Evolutionary conservation across 257 asterid species (phyloP).

Genomic region (Striga asiatica): DNA sequence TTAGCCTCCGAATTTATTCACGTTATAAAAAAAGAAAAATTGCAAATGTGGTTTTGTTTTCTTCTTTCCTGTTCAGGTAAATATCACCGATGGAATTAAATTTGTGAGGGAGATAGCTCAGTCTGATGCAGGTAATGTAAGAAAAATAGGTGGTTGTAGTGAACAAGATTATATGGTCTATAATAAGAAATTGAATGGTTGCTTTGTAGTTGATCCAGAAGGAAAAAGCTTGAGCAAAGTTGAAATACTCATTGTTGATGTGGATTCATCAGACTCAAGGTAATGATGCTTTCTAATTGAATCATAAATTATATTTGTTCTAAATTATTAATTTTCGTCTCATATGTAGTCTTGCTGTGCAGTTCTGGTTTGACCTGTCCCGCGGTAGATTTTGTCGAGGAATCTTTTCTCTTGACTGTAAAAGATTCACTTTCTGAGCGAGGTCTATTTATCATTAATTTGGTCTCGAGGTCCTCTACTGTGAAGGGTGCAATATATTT

Average conservation of each 20-base stretch:
- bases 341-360: constrained; percentile 19
- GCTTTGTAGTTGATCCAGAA: constrained; percentile 19
- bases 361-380: constrained; percentile 93
- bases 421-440: constrained; percentile 61
- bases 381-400: constrained; percentile 67
- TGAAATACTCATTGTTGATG: constrained; percentile 77
- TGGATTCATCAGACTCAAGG: constrained; percentile 87
- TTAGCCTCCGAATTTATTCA: background rate
- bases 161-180: constrained; percentile 6
- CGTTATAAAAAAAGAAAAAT: too few species aligned
- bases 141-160: constrained; percentile 10
- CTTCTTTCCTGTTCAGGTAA: constrained; percentile 34
- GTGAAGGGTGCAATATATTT: constrained; percentile 50
- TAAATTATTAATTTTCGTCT: background rate
- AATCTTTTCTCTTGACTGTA: constrained; percentile 52
- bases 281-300: constrained; percentile 12
- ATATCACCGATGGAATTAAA: constrained; percentile 60
- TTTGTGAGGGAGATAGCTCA: constrained; percentile 38
- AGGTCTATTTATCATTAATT: constrained; percentile 67
- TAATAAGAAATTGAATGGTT: constrained; percentile 15
- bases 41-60: background rate
- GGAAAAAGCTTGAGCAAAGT: constrained; percentile 23
- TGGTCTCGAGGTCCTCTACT: constrained; percentile 76
- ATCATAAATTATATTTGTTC: background rate
- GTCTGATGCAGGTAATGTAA: constrained; percentile 24